These are phyloP conservation scores for Cryphonectria carpinicola DNA, from an alignment of 2,329 filamentous ascomycete genomes.

Conservation along the genomic window DNA sequence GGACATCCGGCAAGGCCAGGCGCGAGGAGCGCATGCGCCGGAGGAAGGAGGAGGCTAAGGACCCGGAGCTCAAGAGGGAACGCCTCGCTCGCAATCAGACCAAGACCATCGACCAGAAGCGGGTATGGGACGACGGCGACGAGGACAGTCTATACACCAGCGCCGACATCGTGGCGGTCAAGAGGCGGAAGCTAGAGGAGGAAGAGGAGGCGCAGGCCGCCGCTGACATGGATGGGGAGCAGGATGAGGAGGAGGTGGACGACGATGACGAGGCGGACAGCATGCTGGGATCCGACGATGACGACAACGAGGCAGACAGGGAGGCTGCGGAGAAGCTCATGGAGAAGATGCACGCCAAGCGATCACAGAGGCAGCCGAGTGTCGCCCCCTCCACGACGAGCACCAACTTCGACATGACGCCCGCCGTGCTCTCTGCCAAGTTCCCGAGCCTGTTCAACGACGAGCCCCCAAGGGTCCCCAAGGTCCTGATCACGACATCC, in stretches of 20 bases:
- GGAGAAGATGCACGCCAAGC: constrained; percentile 50
- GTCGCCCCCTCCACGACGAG: constrained; percentile 63
- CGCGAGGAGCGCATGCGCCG: constrained; percentile 77
- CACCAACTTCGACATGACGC: constrained; percentile 67
- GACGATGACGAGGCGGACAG: constrained; percentile 72
- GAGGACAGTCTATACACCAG: constrained; percentile 58
- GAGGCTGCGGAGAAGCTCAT: constrained; percentile 44
- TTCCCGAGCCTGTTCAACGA: constrained; percentile 67
- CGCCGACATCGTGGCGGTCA: constrained; percentile 64
- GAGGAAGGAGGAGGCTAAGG: constrained; percentile 83
- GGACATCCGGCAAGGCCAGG: constrained; percentile 71
- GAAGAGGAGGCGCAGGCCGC: constrained; percentile 49
- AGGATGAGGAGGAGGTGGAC: constrained; percentile 54
- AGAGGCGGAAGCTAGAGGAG: constrained; percentile 57
- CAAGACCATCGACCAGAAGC: constrained; percentile 81
- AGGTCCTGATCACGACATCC: constrained; percentile 89
- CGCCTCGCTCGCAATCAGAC: constrained; percentile 80
- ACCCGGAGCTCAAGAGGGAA: constrained; percentile 74
- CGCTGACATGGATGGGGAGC: constrained; percentile 46
- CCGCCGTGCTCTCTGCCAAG: constrained; percentile 61
- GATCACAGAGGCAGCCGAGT: constrained; percentile 51
- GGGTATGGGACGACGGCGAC: constrained; percentile 83
- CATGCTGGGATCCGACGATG: constrained; percentile 72
- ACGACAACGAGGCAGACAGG: constrained; percentile 48
- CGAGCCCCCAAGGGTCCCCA: constrained; percentile 66